Conservation (phyloP, 2,329 filamentous ascomycete genomes). For the Nannizziopsis arthrosporioides region DNA sequence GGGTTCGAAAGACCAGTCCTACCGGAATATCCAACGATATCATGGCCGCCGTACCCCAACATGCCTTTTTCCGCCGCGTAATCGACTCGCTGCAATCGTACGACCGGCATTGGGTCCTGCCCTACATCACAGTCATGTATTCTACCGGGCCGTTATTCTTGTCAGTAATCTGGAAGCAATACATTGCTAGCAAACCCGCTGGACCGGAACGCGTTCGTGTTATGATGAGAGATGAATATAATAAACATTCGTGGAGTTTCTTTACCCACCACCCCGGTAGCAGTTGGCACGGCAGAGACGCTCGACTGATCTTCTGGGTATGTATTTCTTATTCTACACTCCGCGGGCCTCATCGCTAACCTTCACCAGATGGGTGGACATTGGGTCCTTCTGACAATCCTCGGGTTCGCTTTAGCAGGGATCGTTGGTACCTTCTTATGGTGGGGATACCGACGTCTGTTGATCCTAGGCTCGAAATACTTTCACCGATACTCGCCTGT, state of each 20-base stretch:
- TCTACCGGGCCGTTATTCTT: constrained; percentile 65
- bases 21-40: constrained; percentile 74
- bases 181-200: constrained; percentile 40
- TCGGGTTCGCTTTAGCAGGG: constrained; percentile 41
- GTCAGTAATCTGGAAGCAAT: constrained; percentile 64
- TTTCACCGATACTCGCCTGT: constrained; percentile 29
- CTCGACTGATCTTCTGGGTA: constrained; percentile 54
- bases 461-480: constrained; percentile 32
- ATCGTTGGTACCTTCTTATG: constrained; percentile 39
- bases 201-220: constrained; percentile 49
- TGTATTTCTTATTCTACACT: constrained; percentile 14
- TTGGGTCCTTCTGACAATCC: constrained; percentile 44
- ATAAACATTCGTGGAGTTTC: constrained; percentile 57
- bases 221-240: constrained; percentile 60
- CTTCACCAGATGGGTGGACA: constrained; percentile 41
- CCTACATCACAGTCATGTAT: constrained; percentile 71
- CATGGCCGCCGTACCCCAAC: constrained; percentile 60
- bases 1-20: constrained; percentile 58
- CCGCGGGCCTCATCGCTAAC: not conserved
- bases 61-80: constrained; percentile 61
- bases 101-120: constrained; percentile 55
- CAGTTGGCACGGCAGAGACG: constrained; percentile 55
- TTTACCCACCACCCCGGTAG: constrained; percentile 55
- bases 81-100: constrained; percentile 58
- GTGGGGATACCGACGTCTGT: constrained; percentile 40